Evolutionary conservation across 345 rosid species (phyloP), one percentile per base, ranked within the genome.

Genomic region (Streptanthus diversifolius): DNA sequence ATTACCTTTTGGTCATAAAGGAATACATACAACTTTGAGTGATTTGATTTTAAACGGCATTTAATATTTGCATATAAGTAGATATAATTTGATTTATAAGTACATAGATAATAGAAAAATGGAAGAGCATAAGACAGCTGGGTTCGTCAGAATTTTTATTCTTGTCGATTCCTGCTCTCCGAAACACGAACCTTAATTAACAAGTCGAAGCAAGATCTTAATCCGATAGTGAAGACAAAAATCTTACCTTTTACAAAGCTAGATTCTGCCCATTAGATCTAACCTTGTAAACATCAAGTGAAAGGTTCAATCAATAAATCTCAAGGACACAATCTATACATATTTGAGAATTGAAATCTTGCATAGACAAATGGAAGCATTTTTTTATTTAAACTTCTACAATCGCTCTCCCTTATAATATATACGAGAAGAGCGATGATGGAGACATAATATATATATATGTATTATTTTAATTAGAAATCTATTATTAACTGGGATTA

Each of bases 161-260:
- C 64, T 33, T 75, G 79, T 75, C 74, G 79, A 75, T 68, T 68
- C 79, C 3, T 75, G 74, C 74, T 66, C 78, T 66, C 72, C 32
- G 18, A 51, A 62, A 55, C 71, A 70, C 62, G 35, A 73, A 68
- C 62, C 66, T 71, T 71, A 68, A 62, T 74, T 65, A 71, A 73
- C 73, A 66, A 67, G 29, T 40, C 22, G 19, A 68, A 68, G 79
- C 79, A 75, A 68, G 17, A 62, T 76, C 45, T 45, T 61, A 33
- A 44, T 61, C 71, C 45, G 25, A 69, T 53, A 60, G 22, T 43
- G 56, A 13, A 68, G 55, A 47, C 53, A 35, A 19, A 63, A 48
- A 21, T 32, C n/a, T 37, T 47, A 11, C 5, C 14, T 27, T 22
- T 9, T 8, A 3, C 21, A 63, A 51, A 25, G 3, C 63, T 51